These are phyloP conservation scores for Hypoxylon sp. DNA, from an alignment of 2,329 filamentous ascomycete species.

Conservation along the genomic window DNA sequence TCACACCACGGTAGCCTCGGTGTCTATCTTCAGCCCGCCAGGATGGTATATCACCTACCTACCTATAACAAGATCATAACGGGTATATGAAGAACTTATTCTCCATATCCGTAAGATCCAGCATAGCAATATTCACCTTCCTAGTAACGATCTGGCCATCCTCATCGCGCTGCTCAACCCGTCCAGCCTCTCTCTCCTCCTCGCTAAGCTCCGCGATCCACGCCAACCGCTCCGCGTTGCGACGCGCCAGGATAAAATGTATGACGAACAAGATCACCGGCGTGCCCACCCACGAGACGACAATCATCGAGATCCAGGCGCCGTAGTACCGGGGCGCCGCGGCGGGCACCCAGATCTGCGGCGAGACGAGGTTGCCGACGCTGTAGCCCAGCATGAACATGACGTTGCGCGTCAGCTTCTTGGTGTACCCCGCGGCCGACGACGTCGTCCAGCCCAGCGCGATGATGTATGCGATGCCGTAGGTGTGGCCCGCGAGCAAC, in stretches of 20 bases:
- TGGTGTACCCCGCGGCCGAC: slow-evolving; percentile 12
- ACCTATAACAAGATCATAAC: too few relatives aligned
- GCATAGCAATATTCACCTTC: slow-evolving; percentile 12
- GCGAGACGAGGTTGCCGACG: slow-evolving; percentile 14
- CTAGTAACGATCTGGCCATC: slow-evolving; percentile 9
- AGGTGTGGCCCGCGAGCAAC: slow-evolving; percentile 10
- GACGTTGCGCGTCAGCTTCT: slow-evolving; percentile 17
- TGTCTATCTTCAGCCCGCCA: too few relatives aligned
- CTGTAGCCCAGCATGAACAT: slow-evolving; percentile 18
- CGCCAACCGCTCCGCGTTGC: slow-evolving; percentile 5
- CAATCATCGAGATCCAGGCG: slow-evolving; percentile 16
- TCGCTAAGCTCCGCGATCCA: slow-evolving; percentile 14
- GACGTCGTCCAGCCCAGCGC: slow-evolving; percentile 19
- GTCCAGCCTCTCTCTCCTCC: slow-evolving; percentile 7
- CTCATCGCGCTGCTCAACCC: slow-evolving; percentile 9
- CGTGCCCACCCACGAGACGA: slow-evolving; percentile 8
- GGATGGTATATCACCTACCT: too few relatives aligned
- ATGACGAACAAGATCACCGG: slow-evolving; percentile 10
- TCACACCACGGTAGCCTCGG: too few relatives aligned
- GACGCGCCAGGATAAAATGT: slow-evolving; percentile 9
- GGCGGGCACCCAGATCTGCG: slow-evolving; percentile 12
- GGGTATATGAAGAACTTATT: slow-evolving; percentile 17
- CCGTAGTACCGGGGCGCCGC: slow-evolving; percentile 16
- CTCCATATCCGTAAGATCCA: slow-evolving; percentile 14
- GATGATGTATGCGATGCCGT: slow-evolving; percentile 14